A percentile compares a stretch with the other conserved stretches of the same genome.
phyloP scores from a whole-genome alignment of 768 basidiomycete genomes.

The Lactifluus rugatus region DNA sequence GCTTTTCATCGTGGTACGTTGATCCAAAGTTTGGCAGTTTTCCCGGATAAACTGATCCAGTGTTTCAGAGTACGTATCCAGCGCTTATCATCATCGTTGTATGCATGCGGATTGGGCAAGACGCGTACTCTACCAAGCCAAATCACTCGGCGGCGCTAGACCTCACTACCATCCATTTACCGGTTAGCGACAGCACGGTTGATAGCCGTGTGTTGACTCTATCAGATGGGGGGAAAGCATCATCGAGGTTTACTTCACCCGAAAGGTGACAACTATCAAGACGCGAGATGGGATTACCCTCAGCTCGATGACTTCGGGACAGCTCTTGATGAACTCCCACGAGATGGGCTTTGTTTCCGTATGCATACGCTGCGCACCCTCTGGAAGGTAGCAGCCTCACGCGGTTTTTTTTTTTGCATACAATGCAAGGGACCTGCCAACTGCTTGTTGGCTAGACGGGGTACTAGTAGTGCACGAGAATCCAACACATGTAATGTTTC shows the following conservation, averaged over 20 bases:
- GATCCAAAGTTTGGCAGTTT: not conserved
- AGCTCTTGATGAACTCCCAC: not conserved
- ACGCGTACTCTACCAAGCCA: not conserved
- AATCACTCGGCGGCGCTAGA: not conserved
- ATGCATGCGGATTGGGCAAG: constrained; percentile 5
- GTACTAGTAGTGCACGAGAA: too few species aligned
- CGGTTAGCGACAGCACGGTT: not conserved
- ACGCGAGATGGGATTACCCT: not conserved
- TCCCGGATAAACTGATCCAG: not conserved
- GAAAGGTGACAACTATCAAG: not conserved
- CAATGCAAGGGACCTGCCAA: too few species aligned
- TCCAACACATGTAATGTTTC: too few species aligned
- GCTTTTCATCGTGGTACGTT: constrained; percentile 8
- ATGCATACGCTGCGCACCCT: too few species aligned
- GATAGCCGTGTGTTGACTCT: not conserved
- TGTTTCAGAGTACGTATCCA: constrained; percentile 12
- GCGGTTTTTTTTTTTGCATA: too few species aligned
- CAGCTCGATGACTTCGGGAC: not conserved
- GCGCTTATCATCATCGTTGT: constrained; percentile 9
- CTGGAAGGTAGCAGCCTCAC: too few species aligned
- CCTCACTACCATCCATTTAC: constrained; percentile 7
- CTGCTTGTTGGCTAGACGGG: too few species aligned
- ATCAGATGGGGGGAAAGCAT: not conserved
- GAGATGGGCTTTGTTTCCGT: not conserved
- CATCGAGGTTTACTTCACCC: not conserved